Conservation (phyloP, 2,329 filamentous ascomycete genomes). For the Fusarium poae region DNA sequence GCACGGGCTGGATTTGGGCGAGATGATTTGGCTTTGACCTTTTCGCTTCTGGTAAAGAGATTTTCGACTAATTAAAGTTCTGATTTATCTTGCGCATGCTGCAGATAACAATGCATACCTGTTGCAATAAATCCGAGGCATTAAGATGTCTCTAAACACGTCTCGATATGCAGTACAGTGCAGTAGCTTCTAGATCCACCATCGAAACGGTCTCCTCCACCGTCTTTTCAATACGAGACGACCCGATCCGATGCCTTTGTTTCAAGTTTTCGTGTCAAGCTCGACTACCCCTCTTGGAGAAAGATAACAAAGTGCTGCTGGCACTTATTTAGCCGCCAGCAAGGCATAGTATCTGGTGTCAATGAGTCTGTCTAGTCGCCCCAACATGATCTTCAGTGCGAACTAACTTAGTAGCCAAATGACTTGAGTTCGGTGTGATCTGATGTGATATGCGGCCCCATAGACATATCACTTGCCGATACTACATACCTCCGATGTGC, state of each 20-base stretch:
- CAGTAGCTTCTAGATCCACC: conserved; percentile 24
- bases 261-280: conserved; percentile 7
- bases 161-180: background rate
- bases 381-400: background rate
- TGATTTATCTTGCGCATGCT: background rate
- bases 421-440: background rate
- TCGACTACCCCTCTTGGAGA: conserved; percentile 5
- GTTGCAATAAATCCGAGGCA: background rate
- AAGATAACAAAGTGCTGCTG: background rate
- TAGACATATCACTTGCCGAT: conserved; percentile 10
- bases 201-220: conserved; percentile 31
- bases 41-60: conserved; percentile 21
- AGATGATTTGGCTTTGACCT: conserved; percentile 31
- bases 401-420: background rate
- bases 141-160: background rate
- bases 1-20: conserved; percentile 17
- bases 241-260: conserved; percentile 10
- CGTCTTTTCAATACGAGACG: conserved; percentile 39
- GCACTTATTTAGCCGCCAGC: background rate
- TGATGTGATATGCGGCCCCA: conserved; percentile 9
- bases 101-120: background rate
- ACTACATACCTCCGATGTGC: background rate
- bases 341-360: background rate
- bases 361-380: background rate
- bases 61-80: conserved; percentile 2